Evolutionary conservation across 2,329 filamentous ascomycete genomes (phyloP), one percentile per base, ranked within the genome.

Genomic region (Cyphellophora europaea): DNA sequence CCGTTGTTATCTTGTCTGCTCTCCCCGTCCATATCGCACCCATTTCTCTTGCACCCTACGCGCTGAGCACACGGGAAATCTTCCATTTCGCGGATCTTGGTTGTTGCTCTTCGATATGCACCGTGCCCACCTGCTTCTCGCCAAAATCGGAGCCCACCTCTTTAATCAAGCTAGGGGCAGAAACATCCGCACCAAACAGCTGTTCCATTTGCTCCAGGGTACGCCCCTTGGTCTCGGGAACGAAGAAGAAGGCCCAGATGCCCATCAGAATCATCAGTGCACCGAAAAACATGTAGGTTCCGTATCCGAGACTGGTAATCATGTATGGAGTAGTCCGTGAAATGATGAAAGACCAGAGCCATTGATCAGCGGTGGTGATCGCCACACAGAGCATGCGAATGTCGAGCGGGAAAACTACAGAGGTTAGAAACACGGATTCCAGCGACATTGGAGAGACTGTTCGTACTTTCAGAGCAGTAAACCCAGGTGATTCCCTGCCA

Each of bases 401-500:
- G 25, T 79, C 65, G 0, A 76, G 74, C 6, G 76, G 77, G 0
- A 79, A 78, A 37, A 84, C n/a, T n/a, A n/a, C n/a, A n/a, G n/a
- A n/a, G n/a, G n/a, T n/a, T n/a, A n/a, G n/a, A n/a, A n/a, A n/a
- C n/a, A n/a, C n/a, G n/a, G n/a, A n/a, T n/a, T n/a, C n/a, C n/a
- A n/a, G n/a, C n/a, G n/a, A n/a, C n/a, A n/a, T n/a, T n/a, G n/a
- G n/a, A n/a, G n/a, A n/a, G n/a, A n/a, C n/a, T n/a, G n/a, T n/a
- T n/a, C n/a, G n/a, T n/a, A n/a, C n/a, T 83, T 56, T 84, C 79
- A 18, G 70, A 72, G 3, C 81, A 72, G 48, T 82, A 76, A 49
- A 82, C 80, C 79, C 79, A 84, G 58, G 76, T 80, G 23, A 76
- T 75, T 0, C 78, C 77, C 0, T 79, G 78, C 79, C 79, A 83